phyloP scores from a whole-genome alignment of 2,329 filamentous ascomycete genomes.

The Fusarium sp. region DNA sequence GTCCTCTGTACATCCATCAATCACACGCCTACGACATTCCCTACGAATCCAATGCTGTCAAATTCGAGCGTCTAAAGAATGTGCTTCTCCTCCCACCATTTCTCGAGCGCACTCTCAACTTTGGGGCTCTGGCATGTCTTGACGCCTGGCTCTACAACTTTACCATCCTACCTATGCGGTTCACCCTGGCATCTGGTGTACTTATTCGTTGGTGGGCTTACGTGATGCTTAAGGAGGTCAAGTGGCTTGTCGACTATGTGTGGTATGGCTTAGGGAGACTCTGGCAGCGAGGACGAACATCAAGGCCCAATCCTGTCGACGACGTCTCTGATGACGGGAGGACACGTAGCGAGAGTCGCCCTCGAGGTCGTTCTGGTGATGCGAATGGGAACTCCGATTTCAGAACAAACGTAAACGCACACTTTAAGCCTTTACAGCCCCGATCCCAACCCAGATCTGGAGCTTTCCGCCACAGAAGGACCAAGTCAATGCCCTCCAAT shows the following conservation, averaged over 20 bases:
- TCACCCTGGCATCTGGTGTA: conserved; percentile 83
- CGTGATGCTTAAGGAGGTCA: conserved; percentile 78
- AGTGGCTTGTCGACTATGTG: conserved; percentile 81
- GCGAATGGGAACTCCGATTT: conserved; percentile 23
- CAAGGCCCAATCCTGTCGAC: conserved; percentile 55
- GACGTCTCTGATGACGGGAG: conserved; percentile 56
- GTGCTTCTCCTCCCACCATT: conserved; percentile 86
- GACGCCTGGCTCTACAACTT: conserved; percentile 98
- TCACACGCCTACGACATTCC: conserved; percentile 72
- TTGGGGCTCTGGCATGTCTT: conserved; percentile 91
- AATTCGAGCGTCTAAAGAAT: conserved; percentile 92
- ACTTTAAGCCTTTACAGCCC: conserved; percentile 31
- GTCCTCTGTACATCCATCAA: conserved; percentile 76
- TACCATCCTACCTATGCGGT: conserved; percentile 92
- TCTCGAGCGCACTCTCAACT: conserved; percentile 87
- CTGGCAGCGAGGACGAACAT: conserved; percentile 73
- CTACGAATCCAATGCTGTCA: conserved; percentile 93
- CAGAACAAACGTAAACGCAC: conserved; percentile 28
- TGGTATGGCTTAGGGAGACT: conserved; percentile 84
- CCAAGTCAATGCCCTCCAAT: conserved; percentile 87
- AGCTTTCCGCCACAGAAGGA: conserved; percentile 75
- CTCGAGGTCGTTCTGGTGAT: conserved; percentile 37
- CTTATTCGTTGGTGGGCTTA: conserved; percentile 84
- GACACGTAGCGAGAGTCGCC: conserved; percentile 54
- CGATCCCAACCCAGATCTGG: conserved; percentile 53